Conservation (phyloP, 169 alveolate genomes). For the Amoebophrya sp. region DNA sequence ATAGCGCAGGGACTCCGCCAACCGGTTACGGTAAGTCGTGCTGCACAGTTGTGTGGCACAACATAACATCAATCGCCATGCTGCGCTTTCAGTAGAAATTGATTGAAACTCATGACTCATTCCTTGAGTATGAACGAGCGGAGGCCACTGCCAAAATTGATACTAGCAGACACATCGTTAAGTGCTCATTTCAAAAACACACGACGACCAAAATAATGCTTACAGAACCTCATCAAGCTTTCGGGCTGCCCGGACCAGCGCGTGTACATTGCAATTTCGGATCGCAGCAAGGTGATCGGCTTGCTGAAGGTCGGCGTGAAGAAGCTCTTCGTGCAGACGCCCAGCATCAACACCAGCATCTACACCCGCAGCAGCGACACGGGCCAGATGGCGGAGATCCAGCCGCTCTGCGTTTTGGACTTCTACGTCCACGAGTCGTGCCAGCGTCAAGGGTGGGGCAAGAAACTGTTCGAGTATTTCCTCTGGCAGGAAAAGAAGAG, state of each 20-base stretch:
- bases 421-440: slow-evolving; percentile 71
- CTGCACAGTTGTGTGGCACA: too few relatives aligned
- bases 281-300: background rate
- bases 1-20: background rate
- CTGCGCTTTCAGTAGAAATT: too few relatives aligned
- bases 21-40: background rate
- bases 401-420: slow-evolving; percentile 72
- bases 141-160: too few relatives aligned
- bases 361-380: background rate
- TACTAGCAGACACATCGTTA: too few relatives aligned
- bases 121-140: too few relatives aligned
- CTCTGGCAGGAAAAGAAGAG: background rate
- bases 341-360: background rate
- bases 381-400: slow-evolving; percentile 48
- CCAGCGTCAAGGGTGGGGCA: slow-evolving; percentile 70
- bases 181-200: too few relatives aligned
- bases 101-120: too few relatives aligned
- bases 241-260: background rate
- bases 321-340: background rate
- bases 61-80: too few relatives aligned
- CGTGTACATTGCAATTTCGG: background rate
- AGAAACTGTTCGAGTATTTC: slow-evolving; percentile 38
- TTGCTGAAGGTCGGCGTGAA: background rate
- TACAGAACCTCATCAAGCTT: background rate
- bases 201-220: background rate